Evolutionary conservation across 2,329 filamentous ascomycete species (phyloP).

Genomic region (Periconia digitata): DNA sequence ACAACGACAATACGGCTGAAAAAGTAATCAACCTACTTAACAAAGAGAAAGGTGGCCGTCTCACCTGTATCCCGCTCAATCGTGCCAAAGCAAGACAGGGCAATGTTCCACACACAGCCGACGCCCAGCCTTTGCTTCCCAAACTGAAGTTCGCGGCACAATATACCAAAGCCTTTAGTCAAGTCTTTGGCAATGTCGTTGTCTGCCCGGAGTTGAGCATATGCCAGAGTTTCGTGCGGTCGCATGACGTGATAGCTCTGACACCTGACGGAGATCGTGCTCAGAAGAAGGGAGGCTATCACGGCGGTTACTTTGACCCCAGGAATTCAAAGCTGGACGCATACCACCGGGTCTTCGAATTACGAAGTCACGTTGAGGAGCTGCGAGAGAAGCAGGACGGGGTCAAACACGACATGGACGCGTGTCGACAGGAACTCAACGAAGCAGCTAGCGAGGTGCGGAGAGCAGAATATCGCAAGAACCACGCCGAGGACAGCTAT

Average conservation of each 20-base stretch:
- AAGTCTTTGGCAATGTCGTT: slow-evolving; percentile 94
- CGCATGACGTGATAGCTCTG: slow-evolving; percentile 88
- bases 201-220: slow-evolving; percentile 88
- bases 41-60: slow-evolving; percentile 76
- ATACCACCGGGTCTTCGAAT: slow-evolving; percentile 72
- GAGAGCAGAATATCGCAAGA: slow-evolving; percentile 76
- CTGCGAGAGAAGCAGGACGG: slow-evolving; percentile 65
- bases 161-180: slow-evolving; percentile 85
- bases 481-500: slow-evolving; percentile 79
- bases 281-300: slow-evolving; percentile 93
- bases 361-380: slow-evolving; percentile 72
- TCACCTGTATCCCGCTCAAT: slow-evolving; percentile 94
- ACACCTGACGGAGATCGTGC: slow-evolving; percentile 93
- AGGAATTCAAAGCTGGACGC: slow-evolving; percentile 84
- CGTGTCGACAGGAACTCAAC: slow-evolving; percentile 86
- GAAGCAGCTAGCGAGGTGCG: slow-evolving; percentile 79
- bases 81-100: slow-evolving; percentile 70
- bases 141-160: slow-evolving; percentile 77
- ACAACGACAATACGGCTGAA: slow-evolving; percentile 85
- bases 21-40: slow-evolving; percentile 78
- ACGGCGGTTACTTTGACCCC: slow-evolving; percentile 89
- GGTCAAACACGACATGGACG: slow-evolving; percentile 70
- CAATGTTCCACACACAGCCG: slow-evolving; percentile 81
- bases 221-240: slow-evolving; percentile 87
- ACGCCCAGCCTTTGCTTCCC: slow-evolving; percentile 82